These are phyloP conservation scores for Neurospora sp. DNA, from an alignment of 495 filamentous ascomycete genomes.

Conservation along the genomic window DNA sequence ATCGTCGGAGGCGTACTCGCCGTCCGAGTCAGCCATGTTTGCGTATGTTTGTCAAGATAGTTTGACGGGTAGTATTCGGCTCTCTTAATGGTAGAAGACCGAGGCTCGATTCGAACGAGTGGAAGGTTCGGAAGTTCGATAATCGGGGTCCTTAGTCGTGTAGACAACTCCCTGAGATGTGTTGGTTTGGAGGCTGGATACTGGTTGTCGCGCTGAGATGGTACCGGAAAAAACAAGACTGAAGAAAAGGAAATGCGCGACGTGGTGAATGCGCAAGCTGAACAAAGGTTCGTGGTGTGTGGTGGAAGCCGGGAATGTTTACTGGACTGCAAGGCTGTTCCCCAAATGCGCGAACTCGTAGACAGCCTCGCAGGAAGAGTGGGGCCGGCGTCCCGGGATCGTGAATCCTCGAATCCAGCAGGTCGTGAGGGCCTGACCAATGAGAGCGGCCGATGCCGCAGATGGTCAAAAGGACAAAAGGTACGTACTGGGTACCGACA, in stretches of 20 bases:
- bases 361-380: neutral
- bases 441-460: neutral
- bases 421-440: neutral
- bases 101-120: neutral
- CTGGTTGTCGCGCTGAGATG: neutral
- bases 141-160: neutral
- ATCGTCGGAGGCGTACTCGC: slow-evolving; percentile 81
- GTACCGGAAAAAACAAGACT: neutral
- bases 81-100: neutral
- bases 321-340: neutral
- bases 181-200: neutral
- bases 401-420: neutral
- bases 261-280: neutral
- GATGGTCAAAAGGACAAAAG: neutral
- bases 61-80: neutral
- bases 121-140: neutral
- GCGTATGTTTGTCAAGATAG: neutral
- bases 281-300: neutral
- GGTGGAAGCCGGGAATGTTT: neutral
- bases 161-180: neutral
- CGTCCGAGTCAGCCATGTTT: slow-evolving; percentile 66
- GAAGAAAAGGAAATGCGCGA: neutral
- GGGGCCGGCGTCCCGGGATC: neutral
- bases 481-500: neutral
- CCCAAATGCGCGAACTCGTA: neutral